A percentile compares a stretch with the other conserved stretches of the same genome.
Evolutionary conservation across 345 rosid species (phyloP).

Genomic region (Hibiscus mutabilis): DNA sequence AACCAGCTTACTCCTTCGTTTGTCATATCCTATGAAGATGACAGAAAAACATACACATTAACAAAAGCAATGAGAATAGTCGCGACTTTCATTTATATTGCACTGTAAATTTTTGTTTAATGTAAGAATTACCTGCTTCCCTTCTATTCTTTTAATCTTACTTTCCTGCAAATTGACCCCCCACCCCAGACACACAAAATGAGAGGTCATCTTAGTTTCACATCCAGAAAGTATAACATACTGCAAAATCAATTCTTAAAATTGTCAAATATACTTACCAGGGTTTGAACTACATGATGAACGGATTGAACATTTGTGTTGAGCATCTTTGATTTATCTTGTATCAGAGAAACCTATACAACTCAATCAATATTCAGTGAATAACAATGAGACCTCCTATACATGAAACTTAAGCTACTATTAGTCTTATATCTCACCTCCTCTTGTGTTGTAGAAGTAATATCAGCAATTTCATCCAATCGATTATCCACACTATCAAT

Average conservation of each 20-base stretch:
- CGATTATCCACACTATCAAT: constrained; percentile 47
- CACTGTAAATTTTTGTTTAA: neutral
- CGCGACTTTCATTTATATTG: too few relatives aligned
- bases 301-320: constrained; percentile 37
- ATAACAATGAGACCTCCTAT: constrained; percentile 12
- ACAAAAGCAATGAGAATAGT: constrained; percentile 7
- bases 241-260: neutral
- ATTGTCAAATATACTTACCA: constrained; percentile 38
- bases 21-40: constrained; percentile 25
- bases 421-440: constrained; percentile 38
- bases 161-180: constrained; percentile 29
- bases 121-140: constrained; percentile 50
- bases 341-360: constrained; percentile 48
- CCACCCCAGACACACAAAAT: neutral
- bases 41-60: constrained; percentile 11
- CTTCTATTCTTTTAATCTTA: constrained; percentile 56
- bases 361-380: constrained; percentile 8
- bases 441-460: constrained; percentile 51
- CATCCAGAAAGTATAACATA: neutral
- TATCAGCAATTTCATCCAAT: constrained; percentile 46
- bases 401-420: neutral
- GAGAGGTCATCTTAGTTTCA: neutral
- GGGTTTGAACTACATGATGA: constrained; percentile 56
- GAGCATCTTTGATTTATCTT: constrained; percentile 32
- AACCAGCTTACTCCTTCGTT: constrained; percentile 40